Percentiles rank a stretch among this genome's conserved stretches.
Evolutionary conservation across 345 rosid species (phyloP).

Genomic region (Carallia brachiata): DNA sequence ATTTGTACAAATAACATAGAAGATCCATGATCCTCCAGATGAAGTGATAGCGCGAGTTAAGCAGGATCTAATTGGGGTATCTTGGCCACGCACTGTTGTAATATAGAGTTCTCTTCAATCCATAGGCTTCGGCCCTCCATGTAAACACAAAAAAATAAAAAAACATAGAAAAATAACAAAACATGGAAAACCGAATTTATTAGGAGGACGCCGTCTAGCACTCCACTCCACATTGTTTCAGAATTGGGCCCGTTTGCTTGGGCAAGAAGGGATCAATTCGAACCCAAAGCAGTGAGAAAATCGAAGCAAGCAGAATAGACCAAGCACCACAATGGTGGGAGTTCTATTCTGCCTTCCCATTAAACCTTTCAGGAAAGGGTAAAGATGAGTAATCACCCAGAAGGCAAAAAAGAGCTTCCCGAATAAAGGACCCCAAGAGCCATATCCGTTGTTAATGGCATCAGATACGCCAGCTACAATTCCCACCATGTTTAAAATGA

Average conservation of each 20-base stretch:
- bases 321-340: slow-evolving; percentile 93
- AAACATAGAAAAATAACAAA: too few species aligned
- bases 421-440: slow-evolving; percentile 88
- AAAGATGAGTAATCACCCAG: slow-evolving; percentile 95
- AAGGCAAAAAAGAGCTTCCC: slow-evolving; percentile 90
- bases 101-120: too few species aligned
- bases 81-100: too few species aligned
- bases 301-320: slow-evolving; percentile 85
- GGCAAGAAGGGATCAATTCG: slow-evolving; percentile 95
- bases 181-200: too few species aligned
- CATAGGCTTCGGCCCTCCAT: too few species aligned
- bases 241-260: slow-evolving; percentile 78
- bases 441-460: slow-evolving; percentile 83
- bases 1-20: too few species aligned
- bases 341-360: slow-evolving; percentile 94
- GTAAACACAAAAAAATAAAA: too few species aligned
- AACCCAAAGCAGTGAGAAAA: slow-evolving; percentile 92
- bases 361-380: slow-evolving; percentile 93
- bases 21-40: too few species aligned
- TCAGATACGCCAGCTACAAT: slow-evolving; percentile 88
- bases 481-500: slow-evolving; percentile 88
- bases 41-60: too few species aligned
- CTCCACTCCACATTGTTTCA: slow-evolving; percentile 92
- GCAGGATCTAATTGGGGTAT: too few species aligned
- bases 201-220: slow-evolving; percentile 35